Base-by-base conservation (phyloP, 2,329 filamentous ascomycete genomes). In the Cryphonectria carpinicola region DNA sequence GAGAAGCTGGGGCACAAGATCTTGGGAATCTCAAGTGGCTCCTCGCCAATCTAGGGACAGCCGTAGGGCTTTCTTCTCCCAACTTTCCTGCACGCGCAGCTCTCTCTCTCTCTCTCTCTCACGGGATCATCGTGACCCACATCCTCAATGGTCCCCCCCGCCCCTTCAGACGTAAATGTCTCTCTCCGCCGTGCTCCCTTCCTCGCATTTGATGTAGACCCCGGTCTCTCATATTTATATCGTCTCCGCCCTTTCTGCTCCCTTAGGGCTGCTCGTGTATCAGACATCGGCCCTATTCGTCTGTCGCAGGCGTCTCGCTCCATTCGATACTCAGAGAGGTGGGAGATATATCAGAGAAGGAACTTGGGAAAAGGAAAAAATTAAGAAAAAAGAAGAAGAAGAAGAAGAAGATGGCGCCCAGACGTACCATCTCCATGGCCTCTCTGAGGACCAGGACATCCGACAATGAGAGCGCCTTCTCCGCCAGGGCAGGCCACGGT, bases 401-500 rank as follows among this genome's bases (percentile, higher is more conserved):
- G 32, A 32, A 32, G 32, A 60, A 68, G 41, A 70, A 66, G 64
- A 68, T 69, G 64, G 69, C 64, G 39, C 69, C 71, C 49, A 60
- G 69, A 62, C 63, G 62, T 7, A 67, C 62, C 46, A 66, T 69
- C 39, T 71, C 71, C 10, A 65, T 67, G 63, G 64, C 43, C 41
- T 69, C 71, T 28, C 28, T 68, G 39, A 68, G 61, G 39, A 66
- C 66, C 11, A 70, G 69, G 35, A 54, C 70, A 13, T 67, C 71
- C 52, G 71, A 71, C 19, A 70, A 67, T n/a, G 69, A 71, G 32
- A 69, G 70, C 37, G 66, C 68, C 46, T 63, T 49, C 17, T 72
- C 71, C 32, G 67, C 71, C 46, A 69, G 62, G 41, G 63, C 52
- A 25, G 66, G 32, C 28, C 66, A 71, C 19, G n/a, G 22, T 11